Conservation (phyloP, 495 filamentous ascomycete genomes). For the Stereocaulon alpinum region DNA sequence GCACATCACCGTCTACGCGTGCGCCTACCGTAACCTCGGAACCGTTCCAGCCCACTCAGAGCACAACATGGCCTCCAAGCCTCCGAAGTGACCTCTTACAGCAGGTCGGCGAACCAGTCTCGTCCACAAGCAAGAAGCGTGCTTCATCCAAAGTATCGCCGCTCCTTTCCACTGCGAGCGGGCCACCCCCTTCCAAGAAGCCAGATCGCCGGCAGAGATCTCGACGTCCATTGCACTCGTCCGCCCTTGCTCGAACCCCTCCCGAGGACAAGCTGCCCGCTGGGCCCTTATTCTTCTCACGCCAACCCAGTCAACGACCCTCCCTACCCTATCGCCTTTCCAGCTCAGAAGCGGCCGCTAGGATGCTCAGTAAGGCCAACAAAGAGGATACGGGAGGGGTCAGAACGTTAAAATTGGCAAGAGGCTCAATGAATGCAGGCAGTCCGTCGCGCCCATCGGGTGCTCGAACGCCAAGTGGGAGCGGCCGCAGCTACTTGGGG, state of each 20-base stretch:
- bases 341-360: slow-evolving; percentile 42
- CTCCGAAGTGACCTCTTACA: slow-evolving; percentile 7
- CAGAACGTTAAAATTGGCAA: slow-evolving; percentile 54
- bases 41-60: not conserved
- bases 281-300: slow-evolving; percentile 51
- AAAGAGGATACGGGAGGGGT: slow-evolving; percentile 40
- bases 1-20: not conserved
- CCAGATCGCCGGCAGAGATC: slow-evolving; percentile 16
- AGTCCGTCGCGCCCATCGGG: slow-evolving; percentile 34
- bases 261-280: slow-evolving; percentile 24
- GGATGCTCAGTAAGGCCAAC: slow-evolving; percentile 45
- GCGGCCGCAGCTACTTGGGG: slow-evolving; percentile 10
- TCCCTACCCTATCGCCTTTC: slow-evolving; percentile 44
- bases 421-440: slow-evolving; percentile 42
- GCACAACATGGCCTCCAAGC: slow-evolving; percentile 6
- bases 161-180: slow-evolving; percentile 11
- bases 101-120: not conserved
- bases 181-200: slow-evolving; percentile 18
- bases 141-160: slow-evolving; percentile 15
- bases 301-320: slow-evolving; percentile 35
- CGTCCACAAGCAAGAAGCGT: slow-evolving; percentile 16
- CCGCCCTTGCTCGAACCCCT: not conserved
- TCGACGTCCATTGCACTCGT: slow-evolving; percentile 14
- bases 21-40: not conserved
- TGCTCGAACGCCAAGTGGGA: slow-evolving; percentile 17